Base-by-base conservation (phyloP, 208 protist species). In the Leishmania braziliensis region DNA sequence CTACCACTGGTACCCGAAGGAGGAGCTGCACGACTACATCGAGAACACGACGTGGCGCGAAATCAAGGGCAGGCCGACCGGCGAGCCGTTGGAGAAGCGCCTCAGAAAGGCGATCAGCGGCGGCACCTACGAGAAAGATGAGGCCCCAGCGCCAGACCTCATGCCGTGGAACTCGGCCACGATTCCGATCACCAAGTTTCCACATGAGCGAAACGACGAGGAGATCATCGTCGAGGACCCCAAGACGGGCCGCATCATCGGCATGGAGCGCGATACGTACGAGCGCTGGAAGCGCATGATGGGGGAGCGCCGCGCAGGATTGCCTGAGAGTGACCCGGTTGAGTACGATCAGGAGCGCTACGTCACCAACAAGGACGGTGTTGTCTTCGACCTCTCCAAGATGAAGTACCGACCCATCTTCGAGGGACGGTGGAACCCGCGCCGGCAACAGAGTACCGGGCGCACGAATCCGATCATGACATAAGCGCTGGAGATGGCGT, bases 1-100 rank as follows among this genome's bases (percentile, higher is more conserved):
- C 86, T 97, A 96, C 83, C 91, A 97, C 85, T 97, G 94, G 94
- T 97, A 91, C 84, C 94, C 94, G 14, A 95, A 95, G 88, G 94
- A 97, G 84, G 80, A 93, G 66, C 81, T 97, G 33, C 84, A 93
- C 76, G 94, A 97, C 81, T 97, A 97, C 83, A 91, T 95, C 68
- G 94, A 97, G 82, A 97, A 97, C 85, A 96, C 88, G 0, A 97
- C 94, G 36, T 91, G 86, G 84, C 90, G 94, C 29, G 94, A 97
- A 83, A 90, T 97, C 62, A 85, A 90, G 68, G 92, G 92, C 48
- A 88, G 85, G 53, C 84, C 90, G 26, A 86, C 83, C 26, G 93
- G 92, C 62, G 89, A 95, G 48, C 84, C 91, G 46, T 75, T 68
- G 20, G 92, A 95, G 78, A 84, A 85, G 9, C 91, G 92, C 48